Evolutionary conservation across 805 yeast species (phyloP).

Genomic region (Candida insectalens): DNA sequence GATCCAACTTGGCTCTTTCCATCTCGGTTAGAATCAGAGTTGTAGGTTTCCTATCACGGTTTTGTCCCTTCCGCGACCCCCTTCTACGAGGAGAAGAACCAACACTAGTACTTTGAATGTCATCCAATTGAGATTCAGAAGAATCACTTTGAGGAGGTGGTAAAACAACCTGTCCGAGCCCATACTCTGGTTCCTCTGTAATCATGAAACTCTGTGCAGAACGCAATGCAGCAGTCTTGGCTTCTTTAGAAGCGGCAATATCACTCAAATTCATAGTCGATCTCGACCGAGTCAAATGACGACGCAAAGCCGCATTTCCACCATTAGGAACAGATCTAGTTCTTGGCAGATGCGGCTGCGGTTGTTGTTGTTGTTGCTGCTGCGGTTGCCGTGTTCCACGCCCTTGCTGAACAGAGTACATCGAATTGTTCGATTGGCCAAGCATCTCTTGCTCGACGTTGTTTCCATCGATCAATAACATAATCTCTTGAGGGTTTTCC

Average conservation of each 20-base stretch:
- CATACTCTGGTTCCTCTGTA: constrained; percentile 1
- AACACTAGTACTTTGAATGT: background rate
- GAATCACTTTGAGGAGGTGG: background rate
- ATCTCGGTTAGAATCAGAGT: constrained; percentile 2
- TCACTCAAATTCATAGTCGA: constrained; percentile 47
- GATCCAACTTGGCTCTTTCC: constrained; percentile 15
- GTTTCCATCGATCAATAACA: constrained; percentile 12
- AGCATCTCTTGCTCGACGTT: constrained; percentile 14
- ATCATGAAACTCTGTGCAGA: constrained; percentile 5
- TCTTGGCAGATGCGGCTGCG: background rate
- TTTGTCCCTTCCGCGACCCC: background rate
- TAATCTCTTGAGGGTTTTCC: constrained; percentile 10
- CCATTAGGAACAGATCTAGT: constrained; percentile 2
- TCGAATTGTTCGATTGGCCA: no score
- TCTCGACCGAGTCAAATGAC: constrained; percentile 30
- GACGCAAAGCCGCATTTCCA: background rate
- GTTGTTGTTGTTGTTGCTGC: background rate
- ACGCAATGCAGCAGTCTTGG: constrained; percentile 19
- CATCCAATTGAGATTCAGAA: background rate
- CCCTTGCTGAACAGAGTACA: no score
- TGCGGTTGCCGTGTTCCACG: background rate
- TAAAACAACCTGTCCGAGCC: background rate
- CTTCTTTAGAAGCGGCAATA: constrained; percentile 31
- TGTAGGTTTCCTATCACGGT: constrained; percentile 1
- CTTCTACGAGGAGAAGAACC: background rate